Base-by-base conservation (phyloP, 2,329 filamentous ascomycete genomes). In the Trichophyton mentagrophytes region DNA sequence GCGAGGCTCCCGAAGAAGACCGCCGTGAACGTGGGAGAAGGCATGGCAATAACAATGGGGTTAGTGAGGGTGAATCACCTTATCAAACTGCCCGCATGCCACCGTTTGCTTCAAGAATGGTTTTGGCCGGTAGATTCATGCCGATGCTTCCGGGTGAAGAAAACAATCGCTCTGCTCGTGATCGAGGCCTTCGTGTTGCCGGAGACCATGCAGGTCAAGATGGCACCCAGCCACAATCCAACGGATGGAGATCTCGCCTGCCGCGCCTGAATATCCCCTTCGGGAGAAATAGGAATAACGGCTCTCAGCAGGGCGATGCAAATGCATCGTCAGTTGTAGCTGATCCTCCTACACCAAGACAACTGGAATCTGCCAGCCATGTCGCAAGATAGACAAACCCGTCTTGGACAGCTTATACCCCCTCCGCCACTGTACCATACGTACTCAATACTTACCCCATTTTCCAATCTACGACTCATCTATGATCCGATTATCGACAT, bases 61-160 rank as follows among this genome's bases (percentile, higher is more conserved):
- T 65, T 30, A 69, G 66, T 64, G 69, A 68, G 57, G 71, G 72
- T 30, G 71, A 71, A 57, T 69, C 69, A 63, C 71, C 69, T 17
- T 73, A 72, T 60, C 67, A 72, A 55, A 70, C 69, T 59, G 66
- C 68, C 58, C 68, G 71, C 57, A 62, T 65, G 20, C 70, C 68
- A 61, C 66, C 67, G 17, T 71, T 73, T 51, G 67, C 71, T 40
- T 58, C 70, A 13, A 70, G 70, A 3, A 70, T 74, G 63, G 62
- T 71, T 57, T 67, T 76, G 4, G 69, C 75, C n/a, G 69, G 71
- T 7, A 70, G 73, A 30, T 68, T 74, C 56, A 67, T 72, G 61
- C 68, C 67, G 53, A 64, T 69, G 33, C 64, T 67, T n/a, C 65
- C 70, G 17, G 60, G 65, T 30, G 67, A 67, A 22, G 64, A 69